Conservation (phyloP, 441 rosid species). For the Mallotus repandus region DNA sequence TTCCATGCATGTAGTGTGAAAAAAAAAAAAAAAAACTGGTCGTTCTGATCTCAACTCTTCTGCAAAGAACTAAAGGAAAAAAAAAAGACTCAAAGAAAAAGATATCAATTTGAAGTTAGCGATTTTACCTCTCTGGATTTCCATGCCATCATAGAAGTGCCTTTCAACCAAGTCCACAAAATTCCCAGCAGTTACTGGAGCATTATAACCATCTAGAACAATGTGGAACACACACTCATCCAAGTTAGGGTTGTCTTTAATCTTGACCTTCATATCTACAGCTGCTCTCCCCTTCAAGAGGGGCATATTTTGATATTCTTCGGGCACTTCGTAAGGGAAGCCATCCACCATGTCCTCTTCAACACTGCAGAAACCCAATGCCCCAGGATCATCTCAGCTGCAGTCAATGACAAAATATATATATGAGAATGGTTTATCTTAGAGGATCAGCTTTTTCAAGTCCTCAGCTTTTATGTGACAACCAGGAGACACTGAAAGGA, state of each 20-base stretch:
- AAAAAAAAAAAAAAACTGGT: neutral
- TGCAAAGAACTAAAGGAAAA: neutral
- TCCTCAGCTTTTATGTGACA: slow-evolving; percentile 32
- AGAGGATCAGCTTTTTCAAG: slow-evolving; percentile 34
- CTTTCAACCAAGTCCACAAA: slow-evolving; percentile 88
- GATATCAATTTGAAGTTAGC: neutral
- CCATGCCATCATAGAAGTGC: slow-evolving; percentile 98
- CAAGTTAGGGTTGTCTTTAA: slow-evolving; percentile 91
- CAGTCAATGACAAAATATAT: slow-evolving; percentile 91
- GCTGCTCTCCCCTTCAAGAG: slow-evolving; percentile 94
- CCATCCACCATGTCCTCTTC: slow-evolving; percentile 99
- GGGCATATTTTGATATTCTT: slow-evolving; percentile 81
- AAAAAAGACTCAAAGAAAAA: neutral
- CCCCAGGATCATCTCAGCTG: slow-evolving; percentile 99
- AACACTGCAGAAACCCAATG: slow-evolving; percentile 99
- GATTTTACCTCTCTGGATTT: slow-evolving; percentile 87
- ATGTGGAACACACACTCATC: slow-evolving; percentile 85
- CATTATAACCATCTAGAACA: slow-evolving; percentile 93
- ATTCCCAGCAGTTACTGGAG: slow-evolving; percentile 95
- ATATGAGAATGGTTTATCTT: slow-evolving; percentile 63
- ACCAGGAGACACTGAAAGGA: slow-evolving; percentile 16
- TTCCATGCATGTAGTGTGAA: neutral
- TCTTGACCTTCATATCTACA: slow-evolving; percentile 98
- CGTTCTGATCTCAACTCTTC: neutral
- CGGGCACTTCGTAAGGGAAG: slow-evolving; percentile 92